Evolutionary conservation across 208 protist species (phyloP).

Genomic region (Borovskyia barvae): DNA sequence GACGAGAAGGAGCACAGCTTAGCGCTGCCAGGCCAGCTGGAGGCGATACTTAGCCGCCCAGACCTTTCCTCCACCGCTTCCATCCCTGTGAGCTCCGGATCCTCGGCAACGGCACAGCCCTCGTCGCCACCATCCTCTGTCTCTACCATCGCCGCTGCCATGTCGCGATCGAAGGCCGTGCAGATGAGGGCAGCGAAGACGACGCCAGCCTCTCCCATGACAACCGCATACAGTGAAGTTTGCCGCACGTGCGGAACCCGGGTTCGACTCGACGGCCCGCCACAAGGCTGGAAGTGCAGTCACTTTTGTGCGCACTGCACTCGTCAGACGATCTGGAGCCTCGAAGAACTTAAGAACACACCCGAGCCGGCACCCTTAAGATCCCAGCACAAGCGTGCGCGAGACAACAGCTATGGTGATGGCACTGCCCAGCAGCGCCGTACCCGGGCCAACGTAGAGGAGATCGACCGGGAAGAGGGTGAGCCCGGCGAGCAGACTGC

Average conservation of each 20-base stretch:
- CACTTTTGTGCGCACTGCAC: conserved; percentile 65
- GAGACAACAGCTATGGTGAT: background rate
- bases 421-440: background rate
- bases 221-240: conserved; percentile 43
- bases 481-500: background rate
- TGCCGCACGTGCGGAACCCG: conserved; percentile 62
- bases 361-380: no score
- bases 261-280: conserved; percentile 35
- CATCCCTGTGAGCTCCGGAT: conserved; percentile 1
- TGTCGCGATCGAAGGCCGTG: conserved; percentile 17
- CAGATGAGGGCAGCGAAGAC: background rate
- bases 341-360: conserved; percentile 47
- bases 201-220: background rate
- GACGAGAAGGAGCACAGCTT: conserved; percentile 4
- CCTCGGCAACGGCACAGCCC: background rate
- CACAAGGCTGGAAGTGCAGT: conserved; percentile 68
- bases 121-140: background rate
- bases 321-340: conserved; percentile 68
- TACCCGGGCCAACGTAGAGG: conserved; percentile 10
- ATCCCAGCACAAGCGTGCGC: conserved; percentile 13
- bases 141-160: conserved; percentile 19
- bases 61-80: conserved; percentile 6
- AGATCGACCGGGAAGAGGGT: conserved; percentile 24
- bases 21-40: conserved; percentile 24
- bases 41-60: conserved; percentile 47